Conservation (phyloP, 2,329 filamentous ascomycete genomes). For the Cladosporium sp. region DNA sequence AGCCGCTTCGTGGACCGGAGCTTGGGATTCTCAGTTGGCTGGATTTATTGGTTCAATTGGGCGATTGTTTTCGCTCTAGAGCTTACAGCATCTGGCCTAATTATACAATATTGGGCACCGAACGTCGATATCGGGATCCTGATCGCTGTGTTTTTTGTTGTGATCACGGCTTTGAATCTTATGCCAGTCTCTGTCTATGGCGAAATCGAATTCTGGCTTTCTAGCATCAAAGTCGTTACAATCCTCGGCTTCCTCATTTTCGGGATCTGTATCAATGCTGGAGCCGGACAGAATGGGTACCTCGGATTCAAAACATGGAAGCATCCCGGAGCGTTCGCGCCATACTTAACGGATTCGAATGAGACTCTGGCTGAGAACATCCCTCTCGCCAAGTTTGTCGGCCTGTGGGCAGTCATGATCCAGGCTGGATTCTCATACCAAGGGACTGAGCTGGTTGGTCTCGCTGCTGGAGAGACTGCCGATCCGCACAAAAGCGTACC, state of each 20-base stretch:
- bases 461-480: conserved; percentile 54
- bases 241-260: conserved; percentile 49
- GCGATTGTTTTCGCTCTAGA: conserved; percentile 45
- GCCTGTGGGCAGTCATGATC: conserved; percentile 59
- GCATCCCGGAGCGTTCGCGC: conserved; percentile 41
- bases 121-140: conserved; percentile 44
- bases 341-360: conserved; percentile 23
- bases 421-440: conserved; percentile 59
- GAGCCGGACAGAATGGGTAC: conserved; percentile 54
- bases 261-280: conserved; percentile 42
- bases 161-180: conserved; percentile 49
- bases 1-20: conserved; percentile 47
- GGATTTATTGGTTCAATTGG: conserved; percentile 47
- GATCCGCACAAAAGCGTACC: conserved; percentile 51
- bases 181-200: conserved; percentile 55
- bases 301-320: conserved; percentile 58
- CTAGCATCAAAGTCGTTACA: conserved; percentile 53
- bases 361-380: conserved; percentile 20
- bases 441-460: conserved; percentile 55
- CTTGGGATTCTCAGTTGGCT: conserved; percentile 51
- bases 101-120: conserved; percentile 43
- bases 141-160: conserved; percentile 36
- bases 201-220: conserved; percentile 57
- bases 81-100: conserved; percentile 40
- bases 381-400: conserved; percentile 40